Evolutionary conservation across 306 rosid species (phyloP).

Genomic region (Cotoneaster glaucophyllus): DNA sequence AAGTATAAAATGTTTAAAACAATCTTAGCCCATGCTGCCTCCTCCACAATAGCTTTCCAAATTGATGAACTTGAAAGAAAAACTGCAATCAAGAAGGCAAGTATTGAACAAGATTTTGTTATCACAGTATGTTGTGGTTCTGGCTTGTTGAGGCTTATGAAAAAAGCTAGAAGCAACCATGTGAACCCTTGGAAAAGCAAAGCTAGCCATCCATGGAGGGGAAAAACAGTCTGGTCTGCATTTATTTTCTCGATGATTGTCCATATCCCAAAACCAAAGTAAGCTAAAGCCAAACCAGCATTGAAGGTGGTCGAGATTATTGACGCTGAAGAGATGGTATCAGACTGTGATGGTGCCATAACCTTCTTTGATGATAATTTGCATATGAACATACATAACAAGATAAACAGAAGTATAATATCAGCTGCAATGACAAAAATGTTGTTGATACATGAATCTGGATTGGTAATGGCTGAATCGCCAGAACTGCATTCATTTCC

Average conservation of each 20-base stretch:
- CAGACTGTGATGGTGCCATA: neutral
- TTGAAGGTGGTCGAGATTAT: neutral
- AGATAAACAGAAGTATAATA: constrained; percentile 15
- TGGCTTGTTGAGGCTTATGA: constrained; percentile 2
- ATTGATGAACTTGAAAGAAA: constrained; percentile 18
- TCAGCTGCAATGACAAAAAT: constrained; percentile 5
- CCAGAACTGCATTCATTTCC: constrained; percentile 1
- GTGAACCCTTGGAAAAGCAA: constrained; percentile 13
- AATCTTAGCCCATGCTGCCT: neutral
- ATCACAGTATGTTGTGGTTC: neutral
- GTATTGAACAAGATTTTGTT: neutral
- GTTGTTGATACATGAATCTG: constrained; percentile 19
- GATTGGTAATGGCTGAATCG: constrained; percentile 1
- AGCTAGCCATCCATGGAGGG: constrained; percentile 17
- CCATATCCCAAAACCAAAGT: constrained; percentile 24
- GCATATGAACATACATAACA: neutral
- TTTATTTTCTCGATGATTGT: constrained; percentile 1
- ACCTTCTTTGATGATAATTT: constrained; percentile 1
- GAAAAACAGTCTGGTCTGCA: neutral
- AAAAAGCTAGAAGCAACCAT: constrained; percentile 14
- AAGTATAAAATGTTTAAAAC: constrained; percentile 7
- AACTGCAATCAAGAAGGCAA: constrained; percentile 6
- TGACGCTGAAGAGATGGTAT: neutral
- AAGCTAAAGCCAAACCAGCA: constrained; percentile 19
- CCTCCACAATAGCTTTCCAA: neutral